Percentiles rank a stretch among this genome's conserved stretches.
Evolutionary conservation across 805 yeast genomes (phyloP).

Genomic region (Cyberlindnera americana): DNA sequence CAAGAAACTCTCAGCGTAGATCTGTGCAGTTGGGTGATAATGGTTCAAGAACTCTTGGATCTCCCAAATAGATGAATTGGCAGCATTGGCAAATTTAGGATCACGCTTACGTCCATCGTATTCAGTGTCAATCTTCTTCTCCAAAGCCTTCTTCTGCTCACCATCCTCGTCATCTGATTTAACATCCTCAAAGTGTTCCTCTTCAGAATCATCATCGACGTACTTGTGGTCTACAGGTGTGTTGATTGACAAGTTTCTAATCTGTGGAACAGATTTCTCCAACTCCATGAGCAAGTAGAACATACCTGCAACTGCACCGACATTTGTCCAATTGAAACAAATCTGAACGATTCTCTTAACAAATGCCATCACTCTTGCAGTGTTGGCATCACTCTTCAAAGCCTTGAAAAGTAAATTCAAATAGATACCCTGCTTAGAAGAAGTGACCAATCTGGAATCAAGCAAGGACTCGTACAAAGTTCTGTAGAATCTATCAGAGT

Average conservation of each 20-base stretch:
- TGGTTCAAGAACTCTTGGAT: slow-evolving; percentile 67
- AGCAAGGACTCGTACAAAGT: slow-evolving; percentile 86
- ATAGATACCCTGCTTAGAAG: slow-evolving; percentile 92
- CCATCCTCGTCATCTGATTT: slow-evolving; percentile 30
- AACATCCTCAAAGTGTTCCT: slow-evolving; percentile 32
- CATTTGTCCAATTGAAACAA: slow-evolving; percentile 78
- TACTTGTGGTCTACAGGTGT: slow-evolving; percentile 49
- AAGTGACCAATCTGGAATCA: slow-evolving; percentile 76
- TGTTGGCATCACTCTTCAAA: slow-evolving; percentile 61
- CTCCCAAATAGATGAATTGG: slow-evolving; percentile 84
- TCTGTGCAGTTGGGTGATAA: slow-evolving; percentile 87
- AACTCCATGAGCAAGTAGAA: slow-evolving; percentile 69
- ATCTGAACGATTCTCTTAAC: slow-evolving; percentile 87
- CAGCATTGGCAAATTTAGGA: slow-evolving; percentile 89
- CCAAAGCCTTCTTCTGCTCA: slow-evolving; percentile 16
- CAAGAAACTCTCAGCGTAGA: slow-evolving; percentile 68
- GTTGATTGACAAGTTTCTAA: slow-evolving; percentile 57
- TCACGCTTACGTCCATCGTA: slow-evolving; percentile 91
- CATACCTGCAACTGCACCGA: slow-evolving; percentile 88
- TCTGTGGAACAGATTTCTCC: slow-evolving; percentile 57
- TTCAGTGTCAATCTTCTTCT: slow-evolving; percentile 12
- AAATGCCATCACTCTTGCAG: slow-evolving; percentile 75
- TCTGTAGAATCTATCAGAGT: slow-evolving; percentile 70
- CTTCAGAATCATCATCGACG: slow-evolving; percentile 41
- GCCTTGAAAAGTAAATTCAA: slow-evolving; percentile 83